These are phyloP conservation scores for Sordariomycetes sp. DNA, from an alignment of 2,329 filamentous ascomycete species.

Conservation along the genomic window DNA sequence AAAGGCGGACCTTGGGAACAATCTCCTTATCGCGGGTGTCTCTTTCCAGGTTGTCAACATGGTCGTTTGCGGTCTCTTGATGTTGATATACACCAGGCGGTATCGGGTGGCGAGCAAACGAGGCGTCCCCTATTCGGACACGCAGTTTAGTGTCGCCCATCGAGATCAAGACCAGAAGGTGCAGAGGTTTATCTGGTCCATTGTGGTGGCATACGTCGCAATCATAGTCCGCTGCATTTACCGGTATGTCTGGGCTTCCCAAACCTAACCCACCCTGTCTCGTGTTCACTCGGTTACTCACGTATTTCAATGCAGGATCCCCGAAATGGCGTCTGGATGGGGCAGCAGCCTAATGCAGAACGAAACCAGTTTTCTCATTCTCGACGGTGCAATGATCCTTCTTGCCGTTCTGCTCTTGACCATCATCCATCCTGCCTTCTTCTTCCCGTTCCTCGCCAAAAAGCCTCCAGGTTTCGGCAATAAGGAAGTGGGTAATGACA, in stretches of 20 bases:
- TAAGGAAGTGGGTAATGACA: no score
- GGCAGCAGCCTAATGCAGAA: slow-evolving; percentile 9
- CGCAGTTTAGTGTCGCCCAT: background rate
- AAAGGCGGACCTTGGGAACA: slow-evolving; percentile 7
- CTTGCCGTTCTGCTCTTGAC: slow-evolving; percentile 5
- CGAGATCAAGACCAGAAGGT: slow-evolving; percentile 1
- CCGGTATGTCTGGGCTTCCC: slow-evolving; percentile 4
- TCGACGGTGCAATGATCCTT: slow-evolving; percentile 9
- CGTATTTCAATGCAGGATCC: slow-evolving; percentile 3
- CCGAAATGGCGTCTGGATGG: slow-evolving; percentile 7
- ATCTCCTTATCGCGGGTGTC: slow-evolving; percentile 13
- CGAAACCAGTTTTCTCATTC: slow-evolving; percentile 8
- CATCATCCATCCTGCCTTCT: slow-evolving; percentile 6
- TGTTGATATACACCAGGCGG: slow-evolving; percentile 6
- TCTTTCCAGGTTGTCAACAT: slow-evolving; percentile 16
- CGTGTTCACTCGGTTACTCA: background rate
- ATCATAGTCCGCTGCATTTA: slow-evolving; percentile 9
- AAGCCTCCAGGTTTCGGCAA: background rate
- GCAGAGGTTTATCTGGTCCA: slow-evolving; percentile 4
- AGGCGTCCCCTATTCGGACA: no score
- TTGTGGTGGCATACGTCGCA: slow-evolving; percentile 6
- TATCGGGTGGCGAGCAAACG: slow-evolving; percentile 1
- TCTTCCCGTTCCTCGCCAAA: slow-evolving; percentile 7
- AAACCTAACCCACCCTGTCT: background rate
- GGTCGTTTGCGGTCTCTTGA: slow-evolving; percentile 10